Conservation (phyloP, 2,329 filamentous ascomycete species). For the Penicillium aurantiogriseum region DNA sequence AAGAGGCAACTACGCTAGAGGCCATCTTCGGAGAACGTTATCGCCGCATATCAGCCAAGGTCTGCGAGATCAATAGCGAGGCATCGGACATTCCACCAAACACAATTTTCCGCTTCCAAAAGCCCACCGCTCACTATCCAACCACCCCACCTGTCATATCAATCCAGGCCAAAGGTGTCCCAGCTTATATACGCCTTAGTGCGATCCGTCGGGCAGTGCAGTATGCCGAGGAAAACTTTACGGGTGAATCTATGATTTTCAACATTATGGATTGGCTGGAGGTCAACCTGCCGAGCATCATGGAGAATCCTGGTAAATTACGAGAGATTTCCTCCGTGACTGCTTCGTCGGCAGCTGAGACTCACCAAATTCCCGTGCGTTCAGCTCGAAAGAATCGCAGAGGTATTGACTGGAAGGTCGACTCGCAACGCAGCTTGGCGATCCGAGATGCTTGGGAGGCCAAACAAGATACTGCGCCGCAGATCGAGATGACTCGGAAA, state of each 20-base stretch:
- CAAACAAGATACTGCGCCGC: conserved; percentile 62
- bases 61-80: conserved; percentile 70
- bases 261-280: conserved; percentile 90
- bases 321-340: conserved; percentile 79
- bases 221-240: conserved; percentile 67
- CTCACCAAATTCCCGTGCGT: conserved; percentile 27
- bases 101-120: conserved; percentile 65
- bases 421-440: conserved; percentile 58
- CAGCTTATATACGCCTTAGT: conserved; percentile 90
- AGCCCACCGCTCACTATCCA: conserved; percentile 69
- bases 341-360: conserved; percentile 44
- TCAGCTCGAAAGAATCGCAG: conserved; percentile 49
- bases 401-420: conserved; percentile 63
- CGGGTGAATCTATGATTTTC: conserved; percentile 88
- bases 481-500: conserved; percentile 72
- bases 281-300: conserved; percentile 74
- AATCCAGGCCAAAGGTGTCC: conserved; percentile 66
- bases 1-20: conserved; percentile 79
- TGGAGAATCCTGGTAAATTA: conserved; percentile 79
- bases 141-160: conserved; percentile 65
- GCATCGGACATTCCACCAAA: conserved; percentile 44
- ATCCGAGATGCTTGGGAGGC: conserved; percentile 64
- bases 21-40: conserved; percentile 81
- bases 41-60: conserved; percentile 56
- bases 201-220: conserved; percentile 74